Evolutionary conservation across 2,329 filamentous ascomycete genomes (phyloP), one percentile per base, ranked within the genome.

Genomic region (Chaetomiaceae sp.): DNA sequence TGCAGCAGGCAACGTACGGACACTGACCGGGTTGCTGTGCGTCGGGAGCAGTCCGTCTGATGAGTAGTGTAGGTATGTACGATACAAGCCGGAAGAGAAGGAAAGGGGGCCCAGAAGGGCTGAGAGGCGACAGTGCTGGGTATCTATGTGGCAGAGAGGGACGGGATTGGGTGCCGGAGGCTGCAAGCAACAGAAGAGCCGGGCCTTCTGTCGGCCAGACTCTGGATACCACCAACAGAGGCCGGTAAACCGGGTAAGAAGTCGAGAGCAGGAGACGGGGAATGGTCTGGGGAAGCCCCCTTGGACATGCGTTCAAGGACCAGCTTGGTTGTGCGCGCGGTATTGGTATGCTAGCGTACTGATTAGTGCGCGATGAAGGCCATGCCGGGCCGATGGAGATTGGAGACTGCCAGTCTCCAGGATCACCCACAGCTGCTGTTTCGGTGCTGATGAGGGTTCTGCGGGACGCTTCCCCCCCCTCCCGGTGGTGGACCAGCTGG

Each of bases 141-240:
- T 46, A 54, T 53, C 38, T 34, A 49, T 31, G 51, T 47, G 42
- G 46, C n/a, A 37, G 53, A 47, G 51, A 40, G 44, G 44, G 53
- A 50, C 38, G 47, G 55, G 56, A 53, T 60, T 56, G 53, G 58
- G 49, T 53, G 47, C 43, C 55, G 49, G 58, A 47, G 31, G 55
- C 53, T 53, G 57, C 51, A 40, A 52, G 53, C 36, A 47, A 34
- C 47, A 55, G 39, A 53, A 46, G 44, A 48, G 56, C 56, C 57
- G 53, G 59, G 56, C 50, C 54, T 57, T 59, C 47, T 60, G 54
- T 63, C 60, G 61, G 60, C 55, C 57, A 55, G 55, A 59, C 56
- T 61, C 53, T 52, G 49, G 51, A 54, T 40, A 34, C 47, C 23
- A 51, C 34, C 36, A 37, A 55, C 37, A 46, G 55, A 45, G 40